phyloP scores from a whole-genome alignment of 352 stramenopile genomes.

The Phytophthora tentaculata region DNA sequence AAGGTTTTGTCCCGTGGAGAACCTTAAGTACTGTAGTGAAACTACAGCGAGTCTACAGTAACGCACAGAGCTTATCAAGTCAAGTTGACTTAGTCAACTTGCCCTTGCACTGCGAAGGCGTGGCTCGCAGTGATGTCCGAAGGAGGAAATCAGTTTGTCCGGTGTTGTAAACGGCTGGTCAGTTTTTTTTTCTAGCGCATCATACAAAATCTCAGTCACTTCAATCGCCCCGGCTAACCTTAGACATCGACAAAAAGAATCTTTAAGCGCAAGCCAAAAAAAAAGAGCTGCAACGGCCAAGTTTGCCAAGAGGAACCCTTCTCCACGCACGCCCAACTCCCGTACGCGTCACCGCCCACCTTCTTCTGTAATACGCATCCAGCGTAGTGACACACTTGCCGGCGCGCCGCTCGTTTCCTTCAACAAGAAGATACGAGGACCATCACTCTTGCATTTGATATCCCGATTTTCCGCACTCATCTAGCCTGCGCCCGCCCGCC shows the following conservation, averaged over 20 bases:
- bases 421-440: conserved; percentile 23
- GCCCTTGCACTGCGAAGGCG: background rate
- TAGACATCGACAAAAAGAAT: too few species aligned
- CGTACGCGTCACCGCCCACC: background rate
- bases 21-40: background rate
- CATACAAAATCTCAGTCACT: conserved; percentile 17
- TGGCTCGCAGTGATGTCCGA: background rate
- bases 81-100: too few species aligned
- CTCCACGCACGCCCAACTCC: background rate
- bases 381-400: background rate
- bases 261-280: conserved; percentile 10
- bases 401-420: conserved; percentile 4
- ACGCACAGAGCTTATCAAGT: background rate
- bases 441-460: conserved; percentile 33
- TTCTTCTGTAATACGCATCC: background rate
- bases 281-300: conserved; percentile 13
- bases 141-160: background rate
- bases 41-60: background rate
- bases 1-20: background rate
- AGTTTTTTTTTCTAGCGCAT: background rate
- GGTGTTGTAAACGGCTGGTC: conserved; percentile 5
- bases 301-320: conserved; percentile 4
- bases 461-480: conserved; percentile 12
- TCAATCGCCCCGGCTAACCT: conserved; percentile 7
- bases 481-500: background rate